Base-by-base conservation (phyloP, 441 rosid genomes). In the Euphorbia schlechtendalii region DNA sequence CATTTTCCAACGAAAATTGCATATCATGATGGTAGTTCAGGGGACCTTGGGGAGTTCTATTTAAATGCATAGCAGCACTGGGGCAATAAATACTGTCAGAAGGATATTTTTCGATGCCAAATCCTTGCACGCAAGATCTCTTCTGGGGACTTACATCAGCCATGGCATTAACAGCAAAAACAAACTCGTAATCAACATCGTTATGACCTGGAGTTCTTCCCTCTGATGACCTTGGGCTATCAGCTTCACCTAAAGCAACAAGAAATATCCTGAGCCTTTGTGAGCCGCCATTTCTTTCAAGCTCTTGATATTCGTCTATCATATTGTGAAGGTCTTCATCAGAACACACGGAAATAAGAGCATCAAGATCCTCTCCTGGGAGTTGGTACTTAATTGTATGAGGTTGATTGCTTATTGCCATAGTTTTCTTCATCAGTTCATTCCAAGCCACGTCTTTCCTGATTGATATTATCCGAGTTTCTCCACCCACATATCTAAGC, bases 301-400 rank as follows among this genome's bases (percentile, higher is more conserved):
- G 76, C 60, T 78, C 84, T 55, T 63, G 68, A 74, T 83, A 86
- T 67, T 92, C 98, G 75, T 92, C 96, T 76, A 83, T 80, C 98
- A 92, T 87, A 75, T 83, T 81, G 68, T 79, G 86, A 59, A 92
- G 77, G 80, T 92, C 98, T 78, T 92, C 98, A 66, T 89, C 84
- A 45, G 85, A 86, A 65, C 86, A 83, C 28, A 92, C 95, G 64
- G 96, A 92, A 57, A 92, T 90, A 62, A 92, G 77, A 25, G 96
- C 86, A 74, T 92, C 96, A 59, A 89, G 84, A 74, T 92, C 96
- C 85, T 92, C 96, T 0, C 87, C 96, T 32, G 98, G 98, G 61
- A 92, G 90, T 69, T 92, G 98, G 79, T 92, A 89, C 79, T 88
- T 90, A 64, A 88, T 77, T 67, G 75, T 80, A 52, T 81, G 79